phyloP scores from a whole-genome alignment of 345 rosid genomes.

The Dipteronia dyeriana region DNA sequence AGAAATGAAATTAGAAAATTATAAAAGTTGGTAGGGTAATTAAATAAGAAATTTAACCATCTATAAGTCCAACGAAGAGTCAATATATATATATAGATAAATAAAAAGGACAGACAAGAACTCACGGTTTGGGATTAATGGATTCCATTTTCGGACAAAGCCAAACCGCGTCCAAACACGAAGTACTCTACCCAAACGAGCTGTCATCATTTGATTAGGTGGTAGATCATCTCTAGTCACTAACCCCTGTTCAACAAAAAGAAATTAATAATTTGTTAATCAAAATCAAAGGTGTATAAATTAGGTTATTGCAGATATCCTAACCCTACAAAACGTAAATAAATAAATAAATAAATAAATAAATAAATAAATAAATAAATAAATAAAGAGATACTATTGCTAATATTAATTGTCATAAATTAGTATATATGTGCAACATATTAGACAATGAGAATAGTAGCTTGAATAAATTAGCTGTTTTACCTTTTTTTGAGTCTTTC shows the following conservation, averaged over 20 bases:
- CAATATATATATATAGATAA: neutral
- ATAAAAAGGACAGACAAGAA: conserved; percentile 6
- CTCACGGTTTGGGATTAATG: conserved; percentile 1
- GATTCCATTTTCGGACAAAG: neutral
- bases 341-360: no score
- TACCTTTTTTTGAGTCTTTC: no score
- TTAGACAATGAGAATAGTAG: no score
- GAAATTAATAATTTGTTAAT: no score
- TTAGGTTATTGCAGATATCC: conserved; percentile 9
- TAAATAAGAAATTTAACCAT: neutral
- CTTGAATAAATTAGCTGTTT: no score
- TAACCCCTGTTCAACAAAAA: neutral
- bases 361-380: no score
- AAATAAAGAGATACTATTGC: no score
- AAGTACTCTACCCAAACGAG: neutral
- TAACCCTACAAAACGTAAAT: no score
- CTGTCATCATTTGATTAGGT: neutral
- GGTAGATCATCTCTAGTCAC: neutral
- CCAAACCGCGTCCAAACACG: conserved; percentile 1
- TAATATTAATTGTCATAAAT: no score
- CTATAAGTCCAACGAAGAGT: neutral
- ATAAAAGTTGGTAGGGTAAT: neutral
- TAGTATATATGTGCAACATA: no score
- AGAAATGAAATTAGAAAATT: no score
- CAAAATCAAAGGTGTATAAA: neutral